Base-by-base conservation (phyloP, 768 basidiomycete species). In the Leccinum ochraceum region DNA sequence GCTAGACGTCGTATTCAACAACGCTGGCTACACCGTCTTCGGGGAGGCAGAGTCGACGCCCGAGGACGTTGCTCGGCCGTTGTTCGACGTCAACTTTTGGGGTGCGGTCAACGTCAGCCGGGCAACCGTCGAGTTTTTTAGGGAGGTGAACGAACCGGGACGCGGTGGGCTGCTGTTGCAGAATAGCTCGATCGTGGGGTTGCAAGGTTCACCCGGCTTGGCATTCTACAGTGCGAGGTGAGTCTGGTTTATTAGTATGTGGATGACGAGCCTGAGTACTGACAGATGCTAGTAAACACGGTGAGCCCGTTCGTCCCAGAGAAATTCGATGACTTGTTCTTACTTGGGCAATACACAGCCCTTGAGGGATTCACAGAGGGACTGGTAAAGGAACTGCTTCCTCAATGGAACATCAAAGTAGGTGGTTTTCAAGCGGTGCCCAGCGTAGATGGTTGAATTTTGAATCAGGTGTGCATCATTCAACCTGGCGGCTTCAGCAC, bases 111-210 rank as follows among this genome's bases (percentile, higher is more conserved):
- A 70, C 30, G 71, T 78, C 16, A 67, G 63, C 32, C 64, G 49
- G 42, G 65, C 70, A n/a, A 64, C 69, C 7, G 48, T 76, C 46
- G 50, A 58, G 42, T 69, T 70, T 53, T 76, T 80, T 57, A 66
- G 76, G 7, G 70, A 76, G 34, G 69, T 66, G 24, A 78, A 78
- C 58, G 70, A 64, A 46, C 76, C 76, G 1, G 62, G 64, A 6
- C 57, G 58, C 10, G 77, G 76, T 1, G 79, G 30, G 3, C 5
- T 52, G 17, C 8, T 52, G 22, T 32, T 32, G n/a, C 51, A 52
- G 22, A 52, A 52, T 20, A 52, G 51, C 30, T 32, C 51, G 17
- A 52, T 32, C 3, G 8, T 17, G 0, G 51, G 51, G 11, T 16
- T 30, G 28, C 9, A 20, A 5, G 11, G 30, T 26, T 4, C 3